Base-by-base conservation (phyloP, 352 stramenopile genomes). In the Phytophthora parvispora region DNA sequence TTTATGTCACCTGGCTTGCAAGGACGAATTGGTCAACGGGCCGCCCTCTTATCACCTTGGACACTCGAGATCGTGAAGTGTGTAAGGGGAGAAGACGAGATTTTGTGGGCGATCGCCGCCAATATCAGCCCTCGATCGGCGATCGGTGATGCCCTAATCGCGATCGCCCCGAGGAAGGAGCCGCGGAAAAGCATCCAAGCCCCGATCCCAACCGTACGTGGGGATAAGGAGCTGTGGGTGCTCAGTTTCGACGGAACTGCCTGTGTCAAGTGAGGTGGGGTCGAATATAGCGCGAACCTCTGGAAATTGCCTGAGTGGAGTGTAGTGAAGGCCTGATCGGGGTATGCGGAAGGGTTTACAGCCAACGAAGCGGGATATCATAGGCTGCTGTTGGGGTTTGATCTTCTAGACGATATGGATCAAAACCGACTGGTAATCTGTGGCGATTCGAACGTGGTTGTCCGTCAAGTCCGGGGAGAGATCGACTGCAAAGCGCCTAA, bases 401-500 rank as follows among this genome's bases (percentile, higher is more conserved):
- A 55, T 40, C 57, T 63, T 0, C 12, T 63, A 6, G 40, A 52
- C 3, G 10, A 15, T 0, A 6, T 45, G 12, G 42, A 54, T 24
- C 12, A 6, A 10, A 9, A 12, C n/a, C 29, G 45, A n/a, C 8
- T 64, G 15, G 20, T 64, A 2, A 38, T 64, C 10, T 54, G 12
- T n/a, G 57, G 57, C 1, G 45, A 64, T 15, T 64, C 43, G 4
- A 57, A 64, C 8, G 1, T 49, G 20, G 45, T 56, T 12, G 53
- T 64, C 10, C 18, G 57, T 1, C 45, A 64, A 8, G 24, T 64
- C 2, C 57, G 57, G 15, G 57, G 57, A 0, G 57, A 67, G 29
- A 60, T 60, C 38, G 38, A 67, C 10, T 67, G 49, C 13, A 67
- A 60, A 6, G 49, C 60, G 0, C 49, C 59, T 27, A 50, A 38